Base-by-base conservation (phyloP, 2,329 filamentous ascomycete species). In the Esteya vermicola region DNA sequence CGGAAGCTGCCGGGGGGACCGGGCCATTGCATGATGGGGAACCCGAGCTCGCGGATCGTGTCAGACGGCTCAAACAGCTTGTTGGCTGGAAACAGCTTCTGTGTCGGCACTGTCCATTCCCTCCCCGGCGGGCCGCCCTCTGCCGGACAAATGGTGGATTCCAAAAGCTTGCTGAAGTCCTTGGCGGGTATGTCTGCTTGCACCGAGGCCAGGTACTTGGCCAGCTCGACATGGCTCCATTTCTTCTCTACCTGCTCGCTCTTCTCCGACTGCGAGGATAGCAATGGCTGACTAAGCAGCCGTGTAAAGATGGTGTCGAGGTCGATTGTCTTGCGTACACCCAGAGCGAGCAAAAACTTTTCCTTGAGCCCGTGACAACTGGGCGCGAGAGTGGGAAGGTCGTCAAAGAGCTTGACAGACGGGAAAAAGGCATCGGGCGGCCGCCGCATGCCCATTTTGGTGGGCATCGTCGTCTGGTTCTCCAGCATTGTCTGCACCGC, bases 261-360 rank as follows among this genome's bases (percentile, higher is more conserved):
- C 9, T 36, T 14, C 18, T 33, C 13, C 30, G 27, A 14, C 6
- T 36, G 62, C 1, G 64, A 53, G 5, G 6, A 2, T 4, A 14
- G 9, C 13, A 26, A n/a, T 0, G 75, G 65, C 14, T 71, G 68
- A 38, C 72, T 78, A 48, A 95, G 70, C 33, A 98, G 69, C 33
- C 89, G 74, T 20, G 83, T 81, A 52, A 98, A 96, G 23, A 98
- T 93, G 23, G 93, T 89, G 25, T 85, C 85, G 2, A 98, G 65
- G 50, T 98, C 91, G 18, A 98, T 79, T 0, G 91, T 98, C 62
- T 96, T 96, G 43, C 91, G 78, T 21, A 98, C 88, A 4, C 91
- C 89, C 25, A 98, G 65, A 2, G 83, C 74, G 3, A 72, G 63
- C 33, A 98, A 60, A 45, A 98, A 84, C 55, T 93, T 95, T 34